Percentiles rank a stretch among this genome's conserved stretches.
Evolutionary conservation across 306 rosid genomes (phyloP).

Genomic region (Rubus idaeus): DNA sequence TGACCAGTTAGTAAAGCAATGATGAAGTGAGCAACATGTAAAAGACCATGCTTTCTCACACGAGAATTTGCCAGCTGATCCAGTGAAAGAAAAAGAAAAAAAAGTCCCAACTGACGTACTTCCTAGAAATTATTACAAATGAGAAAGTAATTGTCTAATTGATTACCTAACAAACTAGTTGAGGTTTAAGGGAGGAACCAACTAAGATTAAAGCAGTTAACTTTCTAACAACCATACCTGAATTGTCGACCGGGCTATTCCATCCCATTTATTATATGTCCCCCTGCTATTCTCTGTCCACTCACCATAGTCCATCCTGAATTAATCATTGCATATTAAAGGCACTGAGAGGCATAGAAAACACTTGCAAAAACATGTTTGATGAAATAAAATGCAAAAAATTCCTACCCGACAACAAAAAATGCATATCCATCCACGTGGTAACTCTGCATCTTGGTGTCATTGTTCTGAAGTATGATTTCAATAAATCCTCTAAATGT

Average conservation of each 20-base stretch:
- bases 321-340: conserved; percentile 18
- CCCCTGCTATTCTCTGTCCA: conserved; percentile 97
- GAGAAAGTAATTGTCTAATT: not conserved
- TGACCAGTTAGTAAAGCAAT: not conserved
- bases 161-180: conserved; percentile 2
- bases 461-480: conserved; percentile 82
- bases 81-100: not conserved
- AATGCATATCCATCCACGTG: conserved; percentile 89
- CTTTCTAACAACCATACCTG: conserved; percentile 52
- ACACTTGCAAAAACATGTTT: conserved; percentile 1
- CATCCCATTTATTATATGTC: conserved; percentile 97
- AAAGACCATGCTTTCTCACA: not conserved
- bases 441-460: conserved; percentile 87
- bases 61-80: not conserved
- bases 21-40: not conserved
- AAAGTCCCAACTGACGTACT: not conserved
- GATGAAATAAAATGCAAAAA: conserved; percentile 7
- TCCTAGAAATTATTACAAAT: not conserved
- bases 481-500: conserved; percentile 92
- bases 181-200: conserved; percentile 3
- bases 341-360: not conserved
- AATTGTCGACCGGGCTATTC: conserved; percentile 82
- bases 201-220: not conserved
- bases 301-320: conserved; percentile 96
- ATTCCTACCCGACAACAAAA: conserved; percentile 81